Percentiles rank a stretch among this genome's conserved stretches.
Conservation (phyloP, 225 moss, liverwort and hornwort species). For the Sphagnum tenellum region DNA sequence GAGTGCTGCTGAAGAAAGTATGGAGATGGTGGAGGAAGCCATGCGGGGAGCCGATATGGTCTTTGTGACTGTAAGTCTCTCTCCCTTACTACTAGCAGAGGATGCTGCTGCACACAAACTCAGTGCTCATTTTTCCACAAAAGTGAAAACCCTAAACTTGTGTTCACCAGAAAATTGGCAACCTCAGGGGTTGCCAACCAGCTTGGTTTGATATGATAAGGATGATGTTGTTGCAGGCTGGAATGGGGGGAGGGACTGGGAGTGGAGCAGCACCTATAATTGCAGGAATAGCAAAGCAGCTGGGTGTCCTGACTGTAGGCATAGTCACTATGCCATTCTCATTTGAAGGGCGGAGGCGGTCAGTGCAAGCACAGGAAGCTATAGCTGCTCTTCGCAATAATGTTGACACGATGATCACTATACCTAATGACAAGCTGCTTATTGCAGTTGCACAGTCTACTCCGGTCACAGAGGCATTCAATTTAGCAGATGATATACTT, state of each 20-base stretch:
- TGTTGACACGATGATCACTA: slow-evolving; percentile 73
- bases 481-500: slow-evolving; percentile 66
- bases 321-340: slow-evolving; percentile 77
- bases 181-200: too few species aligned
- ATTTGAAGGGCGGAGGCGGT: slow-evolving; percentile 74
- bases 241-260: slow-evolving; percentile 86
- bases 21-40: slow-evolving; percentile 61
- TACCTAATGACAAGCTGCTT: slow-evolving; percentile 70
- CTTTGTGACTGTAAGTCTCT: slow-evolving; percentile 46
- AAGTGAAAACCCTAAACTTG: too few species aligned
- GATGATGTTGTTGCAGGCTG: slow-evolving; percentile 9
- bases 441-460: slow-evolving; percentile 71
- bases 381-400: slow-evolving; percentile 71
- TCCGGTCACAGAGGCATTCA: slow-evolving; percentile 65
- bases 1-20: slow-evolving; percentile 71
- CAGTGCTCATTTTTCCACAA: too few species aligned
- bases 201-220: too few species aligned
- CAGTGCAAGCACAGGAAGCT: slow-evolving; percentile 61
- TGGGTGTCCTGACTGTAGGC: slow-evolving; percentile 66
- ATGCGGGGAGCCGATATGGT: slow-evolving; percentile 77
- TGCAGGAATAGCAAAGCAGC: slow-evolving; percentile 63
- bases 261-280: slow-evolving; percentile 82
- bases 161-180: too few species aligned
- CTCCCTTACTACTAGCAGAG: too few species aligned
- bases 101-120: too few species aligned